phyloP scores from a whole-genome alignment of 257 asterid species.

The Ligustrum vulgare region DNA sequence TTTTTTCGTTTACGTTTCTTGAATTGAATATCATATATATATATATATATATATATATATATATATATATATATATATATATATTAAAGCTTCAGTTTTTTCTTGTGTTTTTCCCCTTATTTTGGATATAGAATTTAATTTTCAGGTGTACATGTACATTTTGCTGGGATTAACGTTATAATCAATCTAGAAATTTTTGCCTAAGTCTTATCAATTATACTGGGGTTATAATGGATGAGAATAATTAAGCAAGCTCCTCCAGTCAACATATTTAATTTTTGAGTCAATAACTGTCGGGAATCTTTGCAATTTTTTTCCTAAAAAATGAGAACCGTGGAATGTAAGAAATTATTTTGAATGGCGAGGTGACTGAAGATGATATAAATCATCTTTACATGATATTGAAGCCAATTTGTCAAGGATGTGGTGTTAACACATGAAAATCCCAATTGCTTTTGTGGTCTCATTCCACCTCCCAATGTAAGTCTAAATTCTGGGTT shows the following conservation, averaged over 20 bases:
- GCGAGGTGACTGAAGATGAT: constrained; percentile 70
- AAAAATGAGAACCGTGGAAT: constrained; percentile 26
- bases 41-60: too few relatives aligned
- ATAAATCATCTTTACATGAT: constrained; percentile 76
- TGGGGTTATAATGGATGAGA: background rate
- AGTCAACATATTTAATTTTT: too few relatives aligned
- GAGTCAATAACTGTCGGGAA: too few relatives aligned
- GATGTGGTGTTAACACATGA: constrained; percentile 94
- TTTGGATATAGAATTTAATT: background rate
- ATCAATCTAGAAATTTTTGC: background rate
- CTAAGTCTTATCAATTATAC: background rate
- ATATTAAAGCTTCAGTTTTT: background rate
- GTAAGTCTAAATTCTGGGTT: constrained; percentile 90
- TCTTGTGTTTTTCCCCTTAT: background rate
- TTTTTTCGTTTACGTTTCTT: background rate
- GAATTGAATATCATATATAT: background rate
- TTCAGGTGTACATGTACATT: background rate
- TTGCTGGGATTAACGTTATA: background rate
- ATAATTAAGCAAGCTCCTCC: too few relatives aligned
- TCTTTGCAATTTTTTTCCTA: background rate
- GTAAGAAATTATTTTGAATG: constrained; percentile 66
- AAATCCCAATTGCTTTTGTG: constrained; percentile 97
- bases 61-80: too few relatives aligned
- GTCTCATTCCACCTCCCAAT: constrained; percentile 73
- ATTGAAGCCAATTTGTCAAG: constrained; percentile 86